These are phyloP conservation scores for Aristolochia fimbriata DNA, from an alignment of 164 flowering plant genomes.

Conservation along the genomic window DNA sequence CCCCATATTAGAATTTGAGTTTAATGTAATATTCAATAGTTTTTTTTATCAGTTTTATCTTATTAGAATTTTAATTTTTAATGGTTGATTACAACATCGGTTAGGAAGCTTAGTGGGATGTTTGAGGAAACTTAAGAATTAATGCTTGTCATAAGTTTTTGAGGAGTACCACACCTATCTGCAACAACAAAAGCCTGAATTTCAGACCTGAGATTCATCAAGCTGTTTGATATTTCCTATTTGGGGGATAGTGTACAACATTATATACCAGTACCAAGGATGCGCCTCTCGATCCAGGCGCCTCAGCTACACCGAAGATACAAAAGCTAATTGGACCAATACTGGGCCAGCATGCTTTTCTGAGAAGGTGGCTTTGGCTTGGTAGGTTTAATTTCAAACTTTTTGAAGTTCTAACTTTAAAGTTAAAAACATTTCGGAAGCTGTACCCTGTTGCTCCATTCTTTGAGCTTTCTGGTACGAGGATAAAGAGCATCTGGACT, in stretches of 20 bases:
- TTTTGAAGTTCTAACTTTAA: too few species aligned
- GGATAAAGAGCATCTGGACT: too few species aligned
- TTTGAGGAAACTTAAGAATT: conserved; percentile 67
- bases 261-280: conserved; percentile 50
- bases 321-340: neutral
- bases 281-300: conserved; percentile 48
- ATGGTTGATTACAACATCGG: conserved; percentile 45
- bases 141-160: conserved; percentile 57
- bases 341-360: too few species aligned
- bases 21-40: too few species aligned
- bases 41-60: too few species aligned
- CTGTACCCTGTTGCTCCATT: too few species aligned
- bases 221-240: conserved; percentile 36
- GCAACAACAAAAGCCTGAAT: conserved; percentile 58
- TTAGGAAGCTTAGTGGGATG: conserved; percentile 80
- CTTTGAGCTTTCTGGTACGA: too few species aligned
- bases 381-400: too few species aligned
- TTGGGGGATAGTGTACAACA: conserved; percentile 49
- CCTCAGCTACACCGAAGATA: conserved; percentile 8
- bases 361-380: too few species aligned
- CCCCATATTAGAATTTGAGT: too few species aligned
- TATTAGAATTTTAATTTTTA: too few species aligned
- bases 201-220: conserved; percentile 62
- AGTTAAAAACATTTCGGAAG: too few species aligned
- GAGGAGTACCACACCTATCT: conserved; percentile 70